These are phyloP conservation scores for Heracleum sosnowskyi DNA, from an alignment of 129 eudicot genomes.

Conservation along the genomic window DNA sequence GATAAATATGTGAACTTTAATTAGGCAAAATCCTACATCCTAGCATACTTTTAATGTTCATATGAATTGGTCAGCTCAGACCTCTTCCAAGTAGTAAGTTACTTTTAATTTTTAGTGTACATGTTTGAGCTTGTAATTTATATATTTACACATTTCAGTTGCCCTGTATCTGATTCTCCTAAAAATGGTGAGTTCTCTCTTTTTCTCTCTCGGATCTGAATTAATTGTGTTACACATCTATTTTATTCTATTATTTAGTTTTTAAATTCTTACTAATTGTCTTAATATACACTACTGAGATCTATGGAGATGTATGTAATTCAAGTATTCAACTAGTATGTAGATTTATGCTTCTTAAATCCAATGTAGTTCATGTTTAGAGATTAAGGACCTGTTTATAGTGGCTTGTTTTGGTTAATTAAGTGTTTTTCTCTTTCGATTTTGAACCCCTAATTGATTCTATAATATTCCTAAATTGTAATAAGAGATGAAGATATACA, in stretches of 20 bases:
- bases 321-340: not conserved
- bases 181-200: not conserved
- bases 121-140: too few relatives aligned
- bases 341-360: too few relatives aligned
- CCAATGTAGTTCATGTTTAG: not conserved
- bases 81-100: too few relatives aligned
- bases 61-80: too few relatives aligned
- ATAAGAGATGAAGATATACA: too few relatives aligned
- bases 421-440: not conserved
- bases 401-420: not conserved
- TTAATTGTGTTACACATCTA: not conserved
- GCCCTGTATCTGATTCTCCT: not conserved
- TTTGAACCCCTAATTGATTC: not conserved
- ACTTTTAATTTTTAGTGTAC: too few relatives aligned
- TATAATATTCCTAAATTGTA: not conserved
- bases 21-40: too few relatives aligned
- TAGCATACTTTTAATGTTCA: too few relatives aligned
- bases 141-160: too few relatives aligned
- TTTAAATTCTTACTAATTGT: not conserved
- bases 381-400: not conserved
- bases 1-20: too few relatives aligned
- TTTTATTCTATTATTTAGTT: not conserved
- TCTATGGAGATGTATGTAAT: too few relatives aligned
- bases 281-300: not conserved
- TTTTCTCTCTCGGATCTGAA: not conserved